Evolutionary conservation across 1,284 basidiomycete genomes (phyloP).

Genomic region (Rhodotorula sp.): DNA sequence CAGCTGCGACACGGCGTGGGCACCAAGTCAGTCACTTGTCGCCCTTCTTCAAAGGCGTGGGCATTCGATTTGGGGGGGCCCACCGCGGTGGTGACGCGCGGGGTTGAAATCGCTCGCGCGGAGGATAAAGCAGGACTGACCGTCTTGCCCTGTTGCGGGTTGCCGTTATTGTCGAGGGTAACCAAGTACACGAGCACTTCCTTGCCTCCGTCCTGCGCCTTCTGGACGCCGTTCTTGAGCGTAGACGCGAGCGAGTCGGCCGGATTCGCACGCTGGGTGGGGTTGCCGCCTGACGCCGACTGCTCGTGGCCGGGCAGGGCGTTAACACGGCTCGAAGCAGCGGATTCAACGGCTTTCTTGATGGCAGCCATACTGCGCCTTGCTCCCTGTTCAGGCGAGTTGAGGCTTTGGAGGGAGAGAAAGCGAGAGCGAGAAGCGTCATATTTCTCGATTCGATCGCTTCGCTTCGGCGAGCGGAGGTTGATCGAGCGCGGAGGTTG

Average conservation of each 20-base stretch:
- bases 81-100: neutral
- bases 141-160: conserved; percentile 75
- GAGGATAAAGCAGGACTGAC: conserved; percentile 56
- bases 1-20: conserved; percentile 60
- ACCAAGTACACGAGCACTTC: conserved; percentile 70
- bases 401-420: too few relatives aligned
- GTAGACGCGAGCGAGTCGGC: conserved; percentile 8
- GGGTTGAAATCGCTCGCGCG: neutral
- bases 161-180: conserved; percentile 79
- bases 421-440: too few relatives aligned
- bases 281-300: neutral
- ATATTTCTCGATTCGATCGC: too few relatives aligned
- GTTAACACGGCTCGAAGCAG: neutral
- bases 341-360: neutral
- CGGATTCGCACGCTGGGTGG: neutral
- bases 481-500: too few relatives aligned
- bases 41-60: too few relatives aligned
- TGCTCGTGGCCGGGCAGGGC: neutral
- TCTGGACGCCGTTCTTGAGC: neutral
- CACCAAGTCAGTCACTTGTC: neutral
- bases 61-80: neutral
- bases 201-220: neutral
- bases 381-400: too few relatives aligned
- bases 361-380: neutral
- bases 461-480: too few relatives aligned